A percentile compares a stretch with the other conserved stretches of the same genome.
phyloP scores from a whole-genome alignment of 176 grass and related monocot species.

The Calamus simplicifolius region DNA sequence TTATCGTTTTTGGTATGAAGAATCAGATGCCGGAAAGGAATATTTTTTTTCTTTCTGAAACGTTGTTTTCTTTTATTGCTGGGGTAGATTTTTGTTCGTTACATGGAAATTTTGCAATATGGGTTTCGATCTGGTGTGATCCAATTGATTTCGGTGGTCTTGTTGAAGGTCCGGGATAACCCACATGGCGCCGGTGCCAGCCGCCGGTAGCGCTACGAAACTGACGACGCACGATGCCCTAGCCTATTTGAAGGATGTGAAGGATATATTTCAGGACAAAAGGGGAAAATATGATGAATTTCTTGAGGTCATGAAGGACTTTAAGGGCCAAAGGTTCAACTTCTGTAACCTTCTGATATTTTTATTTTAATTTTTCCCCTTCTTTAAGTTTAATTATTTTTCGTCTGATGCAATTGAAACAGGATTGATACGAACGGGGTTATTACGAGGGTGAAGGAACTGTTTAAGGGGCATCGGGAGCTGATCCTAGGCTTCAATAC shows the following conservation, averaged over 20 bases:
- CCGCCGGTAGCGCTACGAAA: slow-evolving; percentile 33
- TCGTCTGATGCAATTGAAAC: background rate
- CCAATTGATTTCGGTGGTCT: slow-evolving; percentile 13
- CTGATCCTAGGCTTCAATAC: slow-evolving; percentile 42
- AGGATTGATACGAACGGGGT: slow-evolving; percentile 40
- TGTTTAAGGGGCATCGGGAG: slow-evolving; percentile 35
- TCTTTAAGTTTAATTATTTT: too few relatives aligned
- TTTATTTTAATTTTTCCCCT: too few relatives aligned
- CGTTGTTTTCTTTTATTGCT: too few relatives aligned
- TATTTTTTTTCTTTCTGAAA: too few relatives aligned
- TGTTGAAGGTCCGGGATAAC: slow-evolving; percentile 34
- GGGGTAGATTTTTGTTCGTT: background rate
- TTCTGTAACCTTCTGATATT: too few relatives aligned
- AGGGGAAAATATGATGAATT: slow-evolving; percentile 28
- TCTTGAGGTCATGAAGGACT: slow-evolving; percentile 24
- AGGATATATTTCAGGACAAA: slow-evolving; percentile 27
- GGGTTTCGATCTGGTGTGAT: background rate
- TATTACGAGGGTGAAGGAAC: slow-evolving; percentile 15
- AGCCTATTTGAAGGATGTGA: slow-evolving; percentile 35
- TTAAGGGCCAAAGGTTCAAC: slow-evolving; percentile 19
- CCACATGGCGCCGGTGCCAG: slow-evolving; percentile 31
- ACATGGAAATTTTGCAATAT: background rate
- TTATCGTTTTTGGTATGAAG: too few relatives aligned
- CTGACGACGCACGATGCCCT: slow-evolving; percentile 51
- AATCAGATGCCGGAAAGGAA: too few relatives aligned